Base-by-base conservation (phyloP, 441 rosid species). In the Mallotus japonicus region DNA sequence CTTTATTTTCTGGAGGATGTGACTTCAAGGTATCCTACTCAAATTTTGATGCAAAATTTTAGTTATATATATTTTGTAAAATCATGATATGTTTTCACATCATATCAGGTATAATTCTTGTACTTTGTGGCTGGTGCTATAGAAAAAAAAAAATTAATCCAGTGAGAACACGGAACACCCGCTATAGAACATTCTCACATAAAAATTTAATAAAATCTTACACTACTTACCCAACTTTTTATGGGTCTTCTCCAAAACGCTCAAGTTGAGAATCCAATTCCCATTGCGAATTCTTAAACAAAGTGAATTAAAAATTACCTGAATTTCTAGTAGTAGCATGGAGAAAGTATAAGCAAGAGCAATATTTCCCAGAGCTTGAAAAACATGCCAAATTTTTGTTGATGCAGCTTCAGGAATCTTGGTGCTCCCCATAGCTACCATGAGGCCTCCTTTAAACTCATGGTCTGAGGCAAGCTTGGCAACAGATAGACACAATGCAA, bases 301-400 rank as follows among this genome's bases (percentile, higher is more conserved):
- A 28, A 28, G 32, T 28, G 32, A 28, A 28, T 37, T 49, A 0
- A n/a, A 5, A 22, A 19, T 16, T 61, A 81, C 81, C 81, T 81
- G 80, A 58, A 81, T 76, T 76, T 81, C 84, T 1, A 81, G 54
- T 5, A 81, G 53, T 53, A 81, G 44, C 19, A 57, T 70, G 62
- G 73, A 42, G 66, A 69, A 81, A 44, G 73, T 66, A 5, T 73
- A 81, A 42, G 82, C 73, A 13, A 78, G 74, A 51, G 80, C 82
- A 67, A 78, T 72, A 66, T 81, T 78, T 55, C 82, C 84, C 14
- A 81, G 73, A 65, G 79, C 79, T 70, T 78, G 79, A 44, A 81
- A 81, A 54, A 40, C 75, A 59, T 78, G 68, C 82, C 82, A 81
- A 67, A 76, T 5, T 68, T 63, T 72, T 14, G 60, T 59, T 0